These are phyloP conservation scores for Fonsecaea multimorphosa DNA, from an alignment of 2,329 filamentous ascomycete species.

Conservation along the genomic window DNA sequence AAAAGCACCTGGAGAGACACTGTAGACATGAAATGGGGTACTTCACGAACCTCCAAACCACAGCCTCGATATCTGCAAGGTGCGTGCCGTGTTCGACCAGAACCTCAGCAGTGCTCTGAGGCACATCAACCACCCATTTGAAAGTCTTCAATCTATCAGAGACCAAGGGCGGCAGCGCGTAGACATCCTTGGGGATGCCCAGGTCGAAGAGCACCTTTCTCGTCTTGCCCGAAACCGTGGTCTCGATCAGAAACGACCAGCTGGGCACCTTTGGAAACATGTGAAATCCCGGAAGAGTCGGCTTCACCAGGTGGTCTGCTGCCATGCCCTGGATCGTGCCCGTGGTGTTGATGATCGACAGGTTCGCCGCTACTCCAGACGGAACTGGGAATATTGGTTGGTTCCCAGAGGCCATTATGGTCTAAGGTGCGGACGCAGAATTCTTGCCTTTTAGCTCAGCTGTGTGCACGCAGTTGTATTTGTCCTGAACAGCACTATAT, in stretches of 20 bases:
- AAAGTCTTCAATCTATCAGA: conserved; percentile 13
- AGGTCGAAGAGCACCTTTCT: conserved; percentile 43
- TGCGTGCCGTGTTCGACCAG: conserved; percentile 22
- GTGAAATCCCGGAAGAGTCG: conserved; percentile 41
- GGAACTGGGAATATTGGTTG: not conserved
- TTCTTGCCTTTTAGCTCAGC: no score
- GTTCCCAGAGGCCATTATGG: no score
- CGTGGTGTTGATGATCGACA: conserved; percentile 8
- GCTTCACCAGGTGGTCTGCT: conserved; percentile 43
- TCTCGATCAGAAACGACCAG: conserved; percentile 28
- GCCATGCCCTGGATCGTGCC: not conserved
- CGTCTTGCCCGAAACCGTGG: conserved; percentile 10
- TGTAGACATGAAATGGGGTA: no score
- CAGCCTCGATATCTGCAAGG: conserved; percentile 18
- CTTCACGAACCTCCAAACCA: conserved; percentile 6
- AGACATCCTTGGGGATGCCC: conserved; percentile 42
- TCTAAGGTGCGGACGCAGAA: no score
- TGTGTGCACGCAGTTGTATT: no score
- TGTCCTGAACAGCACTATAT: no score
- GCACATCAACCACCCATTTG: conserved; percentile 30
- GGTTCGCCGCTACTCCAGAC: not conserved
- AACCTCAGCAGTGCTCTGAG: conserved; percentile 27
- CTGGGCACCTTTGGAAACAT: conserved; percentile 27
- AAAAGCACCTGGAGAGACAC: no score
- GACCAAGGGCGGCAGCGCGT: conserved; percentile 26